Percentiles rank a stretch among this genome's conserved stretches.
These are phyloP conservation scores for Ogataea angusta DNA, from an alignment of 805 yeast species.

Conservation along the genomic window DNA sequence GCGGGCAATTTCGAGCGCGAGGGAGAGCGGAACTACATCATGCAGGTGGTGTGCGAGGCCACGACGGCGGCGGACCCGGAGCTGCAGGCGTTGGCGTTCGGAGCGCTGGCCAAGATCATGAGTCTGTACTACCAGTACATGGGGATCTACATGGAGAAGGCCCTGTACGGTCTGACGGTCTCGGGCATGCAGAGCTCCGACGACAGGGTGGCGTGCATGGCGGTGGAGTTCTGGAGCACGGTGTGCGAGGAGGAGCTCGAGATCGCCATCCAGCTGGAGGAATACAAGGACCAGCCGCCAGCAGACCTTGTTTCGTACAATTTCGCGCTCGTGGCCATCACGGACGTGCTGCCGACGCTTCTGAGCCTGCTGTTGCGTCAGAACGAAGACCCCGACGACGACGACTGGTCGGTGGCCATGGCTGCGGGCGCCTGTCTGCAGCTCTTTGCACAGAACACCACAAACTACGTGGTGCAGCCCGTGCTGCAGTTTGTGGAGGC, in stretches of 20 bases:
- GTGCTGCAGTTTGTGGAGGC: slow-evolving; percentile 80
- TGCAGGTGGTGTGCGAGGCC: slow-evolving; percentile 99
- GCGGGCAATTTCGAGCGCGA: slow-evolving; percentile 85
- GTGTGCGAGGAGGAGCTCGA: slow-evolving; percentile 97
- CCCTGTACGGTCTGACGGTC: slow-evolving; percentile 84
- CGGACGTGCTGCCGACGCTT: slow-evolving; percentile 84
- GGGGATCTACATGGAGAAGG: slow-evolving; percentile 97
- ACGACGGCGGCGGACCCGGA: slow-evolving; percentile 85
- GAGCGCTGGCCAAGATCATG: slow-evolving; percentile 92
- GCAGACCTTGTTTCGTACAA: slow-evolving; percentile 57
- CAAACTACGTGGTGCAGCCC: slow-evolving; percentile 80
- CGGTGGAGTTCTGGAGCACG: slow-evolving; percentile 98
- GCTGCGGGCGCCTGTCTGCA: slow-evolving; percentile 98
- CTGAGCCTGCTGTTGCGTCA: slow-evolving; percentile 78
- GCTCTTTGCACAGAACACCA: slow-evolving; percentile 87
- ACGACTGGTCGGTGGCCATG: slow-evolving; percentile 97
- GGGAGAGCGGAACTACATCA: slow-evolving; percentile 92
- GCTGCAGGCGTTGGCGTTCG: slow-evolving; percentile 91
- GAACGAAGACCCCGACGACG: slow-evolving; percentile 91
- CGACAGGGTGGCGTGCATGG: slow-evolving; percentile 94
- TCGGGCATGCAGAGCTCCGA: slow-evolving; percentile 83
- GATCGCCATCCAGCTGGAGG: slow-evolving; percentile 64
- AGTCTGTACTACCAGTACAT: slow-evolving; percentile 81
- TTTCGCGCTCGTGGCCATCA: slow-evolving; percentile 81
- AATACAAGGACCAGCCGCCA: slow-evolving; percentile 47